Evolutionary conservation across 2,329 filamentous ascomycete species (phyloP), one percentile per base, ranked within the genome.

Genomic region (Madurella mycetomatis): DNA sequence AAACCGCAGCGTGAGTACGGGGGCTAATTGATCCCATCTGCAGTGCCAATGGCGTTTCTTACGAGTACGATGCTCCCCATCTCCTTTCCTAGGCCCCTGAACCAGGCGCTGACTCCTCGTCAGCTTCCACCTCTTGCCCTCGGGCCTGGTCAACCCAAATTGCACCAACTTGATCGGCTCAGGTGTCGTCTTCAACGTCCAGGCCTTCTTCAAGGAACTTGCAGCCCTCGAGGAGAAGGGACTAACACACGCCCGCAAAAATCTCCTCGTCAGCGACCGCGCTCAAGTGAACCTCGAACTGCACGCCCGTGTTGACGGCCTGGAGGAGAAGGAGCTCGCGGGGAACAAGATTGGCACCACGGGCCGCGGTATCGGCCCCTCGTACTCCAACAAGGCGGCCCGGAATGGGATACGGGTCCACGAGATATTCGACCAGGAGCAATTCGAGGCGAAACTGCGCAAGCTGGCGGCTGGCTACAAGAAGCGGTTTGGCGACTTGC

Each of bases 111-210:
- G 53, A 68, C 51, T 48, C 53, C 19, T 41, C 25, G 9, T 18
- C 73, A 79, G 78, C 70, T 81, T 82, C 60, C 81, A 86, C 67
- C 78, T 87, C 55, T 72, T 86, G 47, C 81, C 85, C 19, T 87
- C 83, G 53, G 88, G 88, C 56, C 79, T 92, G 57, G 77, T 92
- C 61, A 88, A 87, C 67, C 84, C 86, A 7, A 74, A 75, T 42
- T 88, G 82, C 68, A 77, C 83, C 64, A 92, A 91, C 73, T 74
- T 92, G 54, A 86, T 92, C 67, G 88, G 87, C 56, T 86, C 84
- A 47, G 86, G 77, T 45, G 79, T 82, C 41, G 81, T 88, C 56
- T 83, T 89, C 61, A 81, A 89, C 69, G 77, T 87, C 15, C 59
- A 62, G 45, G 61, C 60, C 49, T 86, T 87, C 74, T 86, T 87